Conservation (phyloP, 768 basidiomycete genomes). For the Amylocystis lapponica region DNA sequence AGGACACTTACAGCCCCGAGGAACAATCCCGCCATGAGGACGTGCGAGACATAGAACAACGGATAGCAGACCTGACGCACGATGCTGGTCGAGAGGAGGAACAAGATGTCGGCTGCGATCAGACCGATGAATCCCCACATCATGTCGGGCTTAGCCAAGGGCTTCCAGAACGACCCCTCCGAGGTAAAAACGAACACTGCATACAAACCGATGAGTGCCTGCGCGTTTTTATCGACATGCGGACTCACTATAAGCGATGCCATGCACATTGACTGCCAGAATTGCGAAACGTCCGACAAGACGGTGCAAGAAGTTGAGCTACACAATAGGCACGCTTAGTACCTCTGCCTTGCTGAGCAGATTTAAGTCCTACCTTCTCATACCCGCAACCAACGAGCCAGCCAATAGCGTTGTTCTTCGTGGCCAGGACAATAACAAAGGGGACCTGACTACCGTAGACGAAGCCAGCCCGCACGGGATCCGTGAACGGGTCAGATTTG, state of each 20-base stretch:
- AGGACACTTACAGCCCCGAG: conserved; percentile 17
- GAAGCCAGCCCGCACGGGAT: conserved; percentile 45
- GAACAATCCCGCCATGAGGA: conserved; percentile 29
- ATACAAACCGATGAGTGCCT: conserved; percentile 22
- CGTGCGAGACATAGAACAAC: conserved; percentile 33
- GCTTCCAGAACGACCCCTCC: conserved; percentile 4
- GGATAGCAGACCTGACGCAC: conserved; percentile 28
- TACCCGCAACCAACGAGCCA: conserved; percentile 57
- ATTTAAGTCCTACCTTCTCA: conserved; percentile 44
- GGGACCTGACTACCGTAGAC: conserved; percentile 60
- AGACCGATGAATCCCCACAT: conserved; percentile 18
- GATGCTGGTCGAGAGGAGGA: conserved; percentile 28
- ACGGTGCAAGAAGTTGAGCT: conserved; percentile 44
- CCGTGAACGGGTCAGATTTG: conserved; percentile 44
- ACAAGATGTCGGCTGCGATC: conserved; percentile 23
- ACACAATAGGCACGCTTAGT: background rate
- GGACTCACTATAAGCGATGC: conserved; percentile 33
- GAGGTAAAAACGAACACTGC: conserved; percentile 3
- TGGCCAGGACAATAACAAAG: conserved; percentile 55
- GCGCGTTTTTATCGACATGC: background rate
- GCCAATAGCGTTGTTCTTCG: conserved; percentile 65
- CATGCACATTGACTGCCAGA: conserved; percentile 37
- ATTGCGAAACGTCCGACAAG: conserved; percentile 39
- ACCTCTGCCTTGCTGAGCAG: background rate
- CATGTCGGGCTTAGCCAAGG: background rate